Evolutionary conservation across 139 green algal genomes (phyloP).

Genomic region (Dunaliella primolecta): DNA sequence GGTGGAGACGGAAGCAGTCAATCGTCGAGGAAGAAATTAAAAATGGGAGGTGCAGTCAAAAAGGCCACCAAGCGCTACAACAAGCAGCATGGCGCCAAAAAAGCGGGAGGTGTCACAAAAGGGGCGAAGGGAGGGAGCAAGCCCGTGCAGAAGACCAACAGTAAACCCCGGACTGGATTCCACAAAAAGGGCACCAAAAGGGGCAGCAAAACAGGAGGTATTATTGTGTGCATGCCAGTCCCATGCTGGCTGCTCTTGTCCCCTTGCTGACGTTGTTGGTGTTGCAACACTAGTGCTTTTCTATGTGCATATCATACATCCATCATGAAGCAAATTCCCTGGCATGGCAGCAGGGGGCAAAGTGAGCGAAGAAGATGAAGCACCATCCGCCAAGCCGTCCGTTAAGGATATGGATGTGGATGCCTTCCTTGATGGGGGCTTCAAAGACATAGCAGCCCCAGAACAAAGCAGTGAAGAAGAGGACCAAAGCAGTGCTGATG

Average conservation of each 20-base stretch:
- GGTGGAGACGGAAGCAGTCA: no score
- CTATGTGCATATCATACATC: no score
- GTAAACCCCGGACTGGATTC: neutral
- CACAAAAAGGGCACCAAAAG: neutral
- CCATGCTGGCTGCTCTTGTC: no score
- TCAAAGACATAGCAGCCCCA: conserved; percentile 10
- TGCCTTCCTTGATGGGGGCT: conserved; percentile 41
- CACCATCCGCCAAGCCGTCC: neutral
- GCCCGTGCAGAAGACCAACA: neutral
- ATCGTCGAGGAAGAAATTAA: neutral
- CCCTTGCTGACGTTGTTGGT: no score
- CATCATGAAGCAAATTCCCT: no score
- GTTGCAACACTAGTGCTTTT: no score
- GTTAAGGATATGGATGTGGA: conserved; percentile 39
- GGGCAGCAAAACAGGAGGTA: neutral
- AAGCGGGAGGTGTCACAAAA: neutral
- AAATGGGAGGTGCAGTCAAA: neutral
- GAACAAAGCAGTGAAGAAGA: neutral
- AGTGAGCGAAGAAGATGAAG: neutral
- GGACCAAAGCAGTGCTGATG: neutral
- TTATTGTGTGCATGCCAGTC: no score
- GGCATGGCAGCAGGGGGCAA: no score
- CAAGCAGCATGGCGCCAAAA: neutral
- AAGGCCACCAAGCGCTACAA: neutral
- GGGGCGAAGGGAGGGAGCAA: neutral